Evolutionary conservation across 805 yeast genomes (phyloP).

Genomic region (Vanderwaltozyma yarrowii): DNA sequence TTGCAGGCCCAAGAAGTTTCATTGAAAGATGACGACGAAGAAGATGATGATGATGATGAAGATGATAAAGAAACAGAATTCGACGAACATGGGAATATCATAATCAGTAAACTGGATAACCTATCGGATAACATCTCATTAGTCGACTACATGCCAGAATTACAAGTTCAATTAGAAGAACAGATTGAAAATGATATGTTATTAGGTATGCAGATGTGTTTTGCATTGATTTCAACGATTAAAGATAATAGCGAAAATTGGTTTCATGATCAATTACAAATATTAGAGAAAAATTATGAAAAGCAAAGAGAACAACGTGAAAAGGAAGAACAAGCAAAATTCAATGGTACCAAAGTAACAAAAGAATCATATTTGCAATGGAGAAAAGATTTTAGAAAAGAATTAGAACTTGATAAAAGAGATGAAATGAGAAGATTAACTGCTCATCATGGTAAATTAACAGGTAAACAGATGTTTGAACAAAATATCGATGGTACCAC

Average conservation of each 20-base stretch:
- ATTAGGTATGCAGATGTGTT: conserved; percentile 86
- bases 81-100: conserved; percentile 40
- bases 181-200: conserved; percentile 47
- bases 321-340: conserved; percentile 77
- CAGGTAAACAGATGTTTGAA: conserved; percentile 87
- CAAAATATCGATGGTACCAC: conserved; percentile 71
- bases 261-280: conserved; percentile 48
- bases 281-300: conserved; percentile 48
- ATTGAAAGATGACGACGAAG: conserved; percentile 21
- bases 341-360: conserved; percentile 85
- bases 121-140: conserved; percentile 52
- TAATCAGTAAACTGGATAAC: conserved; percentile 37
- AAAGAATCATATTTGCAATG: conserved; percentile 60
- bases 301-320: conserved; percentile 53
- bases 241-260: conserved; percentile 73
- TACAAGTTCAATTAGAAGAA: conserved; percentile 29
- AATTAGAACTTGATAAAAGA: conserved; percentile 57
- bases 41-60: conserved; percentile 30
- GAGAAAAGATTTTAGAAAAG: conserved; percentile 63
- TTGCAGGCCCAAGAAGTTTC: conserved; percentile 30
- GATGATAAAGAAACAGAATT: conserved; percentile 29
- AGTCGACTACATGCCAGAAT: conserved; percentile 33
- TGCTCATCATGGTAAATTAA: conserved; percentile 67
- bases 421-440: conserved; percentile 39
- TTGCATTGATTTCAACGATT: conserved; percentile 62